Evolutionary conservation across 2,329 filamentous ascomycete genomes (phyloP), one percentile per base, ranked within the genome.

Genomic region (Coleophoma eucalyptorum): DNA sequence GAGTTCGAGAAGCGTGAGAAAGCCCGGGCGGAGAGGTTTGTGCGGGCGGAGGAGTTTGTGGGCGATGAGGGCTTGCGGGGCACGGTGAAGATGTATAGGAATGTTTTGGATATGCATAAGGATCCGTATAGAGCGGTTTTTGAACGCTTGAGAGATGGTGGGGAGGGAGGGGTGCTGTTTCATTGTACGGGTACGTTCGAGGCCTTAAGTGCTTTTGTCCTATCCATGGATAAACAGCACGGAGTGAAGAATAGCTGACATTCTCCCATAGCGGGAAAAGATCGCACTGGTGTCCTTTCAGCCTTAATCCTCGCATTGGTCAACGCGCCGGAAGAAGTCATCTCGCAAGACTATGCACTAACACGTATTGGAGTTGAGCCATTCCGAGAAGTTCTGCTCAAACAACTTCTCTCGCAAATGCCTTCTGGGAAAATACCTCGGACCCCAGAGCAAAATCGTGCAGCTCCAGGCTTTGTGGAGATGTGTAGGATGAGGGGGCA

Each of bases 291-390:
- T 8, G 69, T 81, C 8, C 60, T 80, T 8, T 69, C 73, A 0
- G 77, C 73, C 10, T 61, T 82, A 5, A 64, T 82, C n/a, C 68
- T 77, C 49, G 66, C 66, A n/a, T 69, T 81, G 13, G 75, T 76
- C 1, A 78, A 76, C 31, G 72, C 73, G 20, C 55, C 69, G 4
- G 56, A 65, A 11, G 70, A 78, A 20, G 65, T 62, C 12, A 65
- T 78, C 33, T 58, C 65, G 18, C 64, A 74, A 41, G 79, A 82
- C 65, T 82, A 76, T 65, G 67, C 80, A 63, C 68, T 82, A 26
- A 80, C 77, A 10, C 71, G 79, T 26, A 70, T 82, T 53, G 78
- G 78, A 31, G 72, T 69, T 0, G 79, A 81, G 63, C 72, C 72
- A 21, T 75, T 72, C 6, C 74, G 77, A 18, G 70, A 74, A 51